Base-by-base conservation (phyloP, 331 rosid species). In the Rosa hybrid region DNA sequence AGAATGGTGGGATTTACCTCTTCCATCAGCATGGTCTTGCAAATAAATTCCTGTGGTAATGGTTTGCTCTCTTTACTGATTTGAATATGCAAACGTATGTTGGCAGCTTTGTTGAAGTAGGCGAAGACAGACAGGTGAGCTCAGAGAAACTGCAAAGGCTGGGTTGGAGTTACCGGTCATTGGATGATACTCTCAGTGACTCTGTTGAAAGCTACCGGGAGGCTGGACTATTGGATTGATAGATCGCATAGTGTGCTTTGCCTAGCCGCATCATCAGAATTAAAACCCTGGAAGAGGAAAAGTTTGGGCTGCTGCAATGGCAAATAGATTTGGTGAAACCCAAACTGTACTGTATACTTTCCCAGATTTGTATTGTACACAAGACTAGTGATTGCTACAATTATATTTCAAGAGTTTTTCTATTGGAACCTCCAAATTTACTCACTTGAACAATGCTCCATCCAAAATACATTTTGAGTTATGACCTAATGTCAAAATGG, bases 101-200 rank as follows among this genome's bases (percentile, higher is more conserved):
- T 70, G 79, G 83, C 88, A 90, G 91, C 67, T 90, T 67, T 68
- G 62, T 20, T 53, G 93, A 92, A 64, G 89, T 84, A 34, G 85
- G 57, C 63, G 69, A 75, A 59, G 49, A 57, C 0, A 11, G 0
- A 16, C 67, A 25, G 53, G 0, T 78, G 65, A 83, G 80, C 48
- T 14, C 45, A 4, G 80, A 78, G 68, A 83, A 78, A 81, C 77
- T 83, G 54, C 86, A 78, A 30, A 30, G 34, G 34, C 34, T 30
- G 2, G 34, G 34, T 30, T 30, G 34, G 34, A 30, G 34, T 30
- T 30, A 30, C 34, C 34, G 34, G 34, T 30, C 34, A 30, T 30
- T 30, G 34, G 34, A 30, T 2, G 34, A 30, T 30, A 30, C 34
- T 30, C 34, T 30, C 34, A 30, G 2, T 30, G 34, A 30, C 34